Base-by-base conservation (phyloP, 148 eudicot genomes). In the Simmondsia chinensis region DNA sequence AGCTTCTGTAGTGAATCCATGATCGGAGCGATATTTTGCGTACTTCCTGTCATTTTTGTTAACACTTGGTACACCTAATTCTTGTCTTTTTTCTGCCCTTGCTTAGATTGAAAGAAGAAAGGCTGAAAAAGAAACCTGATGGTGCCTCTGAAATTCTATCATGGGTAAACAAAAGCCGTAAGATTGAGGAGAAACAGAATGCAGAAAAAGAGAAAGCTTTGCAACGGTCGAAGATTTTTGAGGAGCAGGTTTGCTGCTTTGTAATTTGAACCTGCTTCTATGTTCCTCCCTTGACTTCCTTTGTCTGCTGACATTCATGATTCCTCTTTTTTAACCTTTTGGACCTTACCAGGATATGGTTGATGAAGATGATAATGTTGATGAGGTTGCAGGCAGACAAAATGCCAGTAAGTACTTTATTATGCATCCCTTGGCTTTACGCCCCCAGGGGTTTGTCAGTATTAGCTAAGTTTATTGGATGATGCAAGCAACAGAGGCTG, bases 91-190 rank as follows among this genome's bases (percentile, higher is more conserved):
- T 13, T 7, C 15, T 13, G 31, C 9, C 42, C 42, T 4, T 35
- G 22, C 17, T 33, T 63, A 84, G 94, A 69, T 70, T 82, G 85
- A 79, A 72, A 65, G 86, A 85, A 59, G 86, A 91, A 73, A 75
- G 97, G 46, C 36, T 70, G 61, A 60, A 65, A 52, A 76, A 61
- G 24, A 68, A 68, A n/a, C 52, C 88, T 37, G 97, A 84, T 50
- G 82, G 83, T 25, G 56, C 52, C 54, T 70, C 78, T 34, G 95
- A 85, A 60, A 61, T 91, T 47, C 59, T 79, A 33, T 30, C 88
- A n/a, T 91, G 97, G 97, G 95, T 91, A 37, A 65, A 34, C 61
- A 91, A 39, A 66, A 82, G 87, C 54, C 87, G 95, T 18, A 85
- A 79, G 60, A 38, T 91, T 38, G 88, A 78, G 61, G 97, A 76